Conservation (phyloP, 768 basidiomycete species). For the Trametes cinnabarina region DNA sequence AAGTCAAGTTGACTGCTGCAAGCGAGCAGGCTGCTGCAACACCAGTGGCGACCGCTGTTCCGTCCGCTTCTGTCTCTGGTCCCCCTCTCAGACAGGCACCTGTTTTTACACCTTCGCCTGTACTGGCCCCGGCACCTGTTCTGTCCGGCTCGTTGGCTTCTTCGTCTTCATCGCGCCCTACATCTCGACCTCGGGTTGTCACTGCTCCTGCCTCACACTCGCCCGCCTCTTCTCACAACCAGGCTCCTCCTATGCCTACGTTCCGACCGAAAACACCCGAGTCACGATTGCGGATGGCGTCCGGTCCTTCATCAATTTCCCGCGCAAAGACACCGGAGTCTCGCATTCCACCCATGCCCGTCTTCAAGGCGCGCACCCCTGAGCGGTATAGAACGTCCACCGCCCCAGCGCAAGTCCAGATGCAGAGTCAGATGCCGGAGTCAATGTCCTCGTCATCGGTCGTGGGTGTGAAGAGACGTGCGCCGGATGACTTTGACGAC, state of each 20-base stretch:
- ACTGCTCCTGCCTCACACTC: constrained; percentile 21
- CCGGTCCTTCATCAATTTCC: constrained; percentile 12
- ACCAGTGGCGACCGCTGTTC: background rate
- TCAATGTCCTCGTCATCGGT: constrained; percentile 35
- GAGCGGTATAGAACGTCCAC: constrained; percentile 29
- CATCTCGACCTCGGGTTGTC: constrained; percentile 47
- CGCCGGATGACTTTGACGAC: constrained; percentile 74
- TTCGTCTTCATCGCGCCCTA: constrained; percentile 19
- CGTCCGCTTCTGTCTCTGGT: constrained; percentile 15
- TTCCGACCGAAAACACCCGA: constrained; percentile 32
- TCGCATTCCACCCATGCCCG: constrained; percentile 19
- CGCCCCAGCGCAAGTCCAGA: background rate
- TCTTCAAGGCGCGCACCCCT: constrained; percentile 55
- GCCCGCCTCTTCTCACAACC: background rate
- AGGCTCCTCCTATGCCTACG: constrained; percentile 13
- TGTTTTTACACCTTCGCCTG: constrained; percentile 17
- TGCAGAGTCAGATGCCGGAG: constrained; percentile 1
- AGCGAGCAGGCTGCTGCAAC: constrained; percentile 22
- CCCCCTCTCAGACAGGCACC: constrained; percentile 21
- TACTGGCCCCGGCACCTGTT: constrained; percentile 13
- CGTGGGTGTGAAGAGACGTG: constrained; percentile 65
- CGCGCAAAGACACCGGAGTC: constrained; percentile 31
- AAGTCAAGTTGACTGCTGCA: constrained; percentile 59
- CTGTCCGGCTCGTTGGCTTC: constrained; percentile 15
- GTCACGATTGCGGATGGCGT: constrained; percentile 23